Conservation (phyloP, 139 green algal genomes). For the Pycnococcus provasolii region DNA sequence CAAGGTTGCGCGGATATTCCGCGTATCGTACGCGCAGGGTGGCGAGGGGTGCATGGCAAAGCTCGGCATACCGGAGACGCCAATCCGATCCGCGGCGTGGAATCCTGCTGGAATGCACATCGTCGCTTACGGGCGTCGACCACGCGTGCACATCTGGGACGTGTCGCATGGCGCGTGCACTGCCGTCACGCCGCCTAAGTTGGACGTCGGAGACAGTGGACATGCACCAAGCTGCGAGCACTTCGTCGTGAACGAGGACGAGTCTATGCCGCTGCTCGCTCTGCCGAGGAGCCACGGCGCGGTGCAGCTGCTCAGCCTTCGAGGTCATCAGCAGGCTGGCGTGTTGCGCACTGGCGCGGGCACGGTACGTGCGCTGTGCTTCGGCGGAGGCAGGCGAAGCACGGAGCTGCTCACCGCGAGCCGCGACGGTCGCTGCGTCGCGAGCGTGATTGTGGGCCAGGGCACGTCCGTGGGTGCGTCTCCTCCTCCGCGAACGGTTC, state of each 20-base stretch:
- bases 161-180: slow-evolving; percentile 9
- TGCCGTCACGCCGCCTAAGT: background rate
- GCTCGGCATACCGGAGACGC: background rate
- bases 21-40: slow-evolving; percentile 24
- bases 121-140: background rate
- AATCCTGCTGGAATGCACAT: background rate
- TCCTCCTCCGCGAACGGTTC: slow-evolving; percentile 43
- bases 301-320: slow-evolving; percentile 61
- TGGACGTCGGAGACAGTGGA: background rate
- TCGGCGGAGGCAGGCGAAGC: slow-evolving; percentile 41
- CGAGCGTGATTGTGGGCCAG: no score
- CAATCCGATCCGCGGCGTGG: background rate
- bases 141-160: slow-evolving; percentile 48
- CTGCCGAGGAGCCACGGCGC: slow-evolving; percentile 67
- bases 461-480: no score
- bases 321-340: slow-evolving; percentile 50
- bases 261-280: slow-evolving; percentile 41
- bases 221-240: background rate
- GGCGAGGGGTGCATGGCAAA: background rate
- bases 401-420: slow-evolving; percentile 55
- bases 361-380: slow-evolving; percentile 57
- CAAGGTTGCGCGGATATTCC: slow-evolving; percentile 73
- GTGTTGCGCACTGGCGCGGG: slow-evolving; percentile 71
- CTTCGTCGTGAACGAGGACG: background rate
- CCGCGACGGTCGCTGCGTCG: slow-evolving; percentile 18